Conservation (phyloP, 2,329 filamentous ascomycete species). For the Grosmannia clavigera region DNA sequence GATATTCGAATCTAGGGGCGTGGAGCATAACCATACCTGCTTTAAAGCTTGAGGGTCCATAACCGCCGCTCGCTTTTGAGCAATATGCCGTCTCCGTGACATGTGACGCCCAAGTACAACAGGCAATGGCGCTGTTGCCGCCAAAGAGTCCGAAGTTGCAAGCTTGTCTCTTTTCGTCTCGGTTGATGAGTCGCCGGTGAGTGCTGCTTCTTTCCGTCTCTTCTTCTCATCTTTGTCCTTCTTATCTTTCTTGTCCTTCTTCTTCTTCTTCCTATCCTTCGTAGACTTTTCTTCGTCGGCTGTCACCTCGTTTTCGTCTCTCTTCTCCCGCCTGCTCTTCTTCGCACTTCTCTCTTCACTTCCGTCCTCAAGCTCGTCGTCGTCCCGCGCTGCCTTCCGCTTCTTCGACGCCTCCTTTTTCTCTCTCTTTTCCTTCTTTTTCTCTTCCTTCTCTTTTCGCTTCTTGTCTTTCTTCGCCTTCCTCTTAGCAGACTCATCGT, state of each 20-base stretch:
- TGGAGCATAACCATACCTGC: conserved; percentile 47
- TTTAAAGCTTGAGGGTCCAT: conserved; percentile 73
- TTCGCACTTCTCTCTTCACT: conserved; percentile 22
- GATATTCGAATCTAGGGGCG: not conserved
- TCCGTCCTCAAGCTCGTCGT: conserved; percentile 21
- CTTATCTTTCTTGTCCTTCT: conserved; percentile 20
- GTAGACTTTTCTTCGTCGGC: conserved; percentile 12
- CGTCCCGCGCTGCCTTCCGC: conserved; percentile 26
- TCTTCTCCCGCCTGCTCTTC: conserved; percentile 21
- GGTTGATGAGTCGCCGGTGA: conserved; percentile 20
- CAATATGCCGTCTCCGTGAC: conserved; percentile 71
- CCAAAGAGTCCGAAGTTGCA: conserved; percentile 29
- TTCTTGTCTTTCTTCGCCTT: conserved; percentile 23
- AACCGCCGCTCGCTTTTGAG: conserved; percentile 74
- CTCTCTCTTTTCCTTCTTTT: conserved; percentile 17
- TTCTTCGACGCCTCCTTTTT: conserved; percentile 37
- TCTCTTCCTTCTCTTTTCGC: conserved; percentile 34
- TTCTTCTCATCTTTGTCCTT: conserved; percentile 14
- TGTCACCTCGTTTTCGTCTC: conserved; percentile 18
- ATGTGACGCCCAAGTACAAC: conserved; percentile 50
- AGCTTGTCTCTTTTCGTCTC: conserved; percentile 14
- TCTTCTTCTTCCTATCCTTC: conserved; percentile 15
- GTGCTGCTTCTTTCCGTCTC: conserved; percentile 20
- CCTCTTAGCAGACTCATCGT: conserved; percentile 4
- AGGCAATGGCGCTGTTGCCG: conserved; percentile 13